A percentile compares a stretch with the other conserved stretches of the same genome.
These are phyloP conservation scores for Hypoxylon fuscum DNA, from an alignment of 495 filamentous ascomycete species.

Conservation along the genomic window DNA sequence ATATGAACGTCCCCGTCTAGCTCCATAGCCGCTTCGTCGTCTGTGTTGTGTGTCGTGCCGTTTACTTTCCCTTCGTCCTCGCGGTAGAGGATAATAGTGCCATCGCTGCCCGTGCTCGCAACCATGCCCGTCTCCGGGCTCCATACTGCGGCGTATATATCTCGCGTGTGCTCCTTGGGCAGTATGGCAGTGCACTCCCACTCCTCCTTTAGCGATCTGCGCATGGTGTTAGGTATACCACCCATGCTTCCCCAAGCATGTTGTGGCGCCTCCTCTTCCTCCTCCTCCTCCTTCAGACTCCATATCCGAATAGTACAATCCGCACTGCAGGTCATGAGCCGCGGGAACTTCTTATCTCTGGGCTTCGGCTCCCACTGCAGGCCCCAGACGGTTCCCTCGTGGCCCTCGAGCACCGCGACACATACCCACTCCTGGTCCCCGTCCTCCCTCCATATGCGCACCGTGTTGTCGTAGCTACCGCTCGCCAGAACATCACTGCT, in stretches of 20 bases:
- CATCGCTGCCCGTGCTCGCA: slow-evolving; percentile 86
- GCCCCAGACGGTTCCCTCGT: slow-evolving; percentile 86
- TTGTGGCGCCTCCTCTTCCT: slow-evolving; percentile 51
- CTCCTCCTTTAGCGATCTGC: slow-evolving; percentile 75
- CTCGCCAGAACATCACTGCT: slow-evolving; percentile 76
- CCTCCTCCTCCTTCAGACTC: slow-evolving; percentile 68
- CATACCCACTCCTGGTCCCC: slow-evolving; percentile 89
- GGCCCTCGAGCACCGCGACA: slow-evolving; percentile 80
- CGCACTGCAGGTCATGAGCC: slow-evolving; percentile 81
- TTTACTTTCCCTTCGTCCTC: slow-evolving; percentile 50
- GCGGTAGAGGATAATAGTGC: slow-evolving; percentile 81
- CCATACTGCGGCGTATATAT: slow-evolving; percentile 85
- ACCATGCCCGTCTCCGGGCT: slow-evolving; percentile 76
- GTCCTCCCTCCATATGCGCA: slow-evolving; percentile 89
- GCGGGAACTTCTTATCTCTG: slow-evolving; percentile 56
- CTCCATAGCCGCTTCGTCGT: slow-evolving; percentile 43
- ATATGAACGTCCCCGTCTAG: slow-evolving; percentile 51
- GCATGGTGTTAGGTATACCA: slow-evolving; percentile 81
- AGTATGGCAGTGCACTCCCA: slow-evolving; percentile 80
- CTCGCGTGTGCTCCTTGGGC: slow-evolving; percentile 77
- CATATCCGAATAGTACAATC: slow-evolving; percentile 82
- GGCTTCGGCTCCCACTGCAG: slow-evolving; percentile 77
- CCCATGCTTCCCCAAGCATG: slow-evolving; percentile 49
- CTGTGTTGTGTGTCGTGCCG: slow-evolving; percentile 34
- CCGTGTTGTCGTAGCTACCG: slow-evolving; percentile 90